These are phyloP conservation scores for Candida sp. DNA, from an alignment of 1,139 yeast genomes.

Conservation along the genomic window DNA sequence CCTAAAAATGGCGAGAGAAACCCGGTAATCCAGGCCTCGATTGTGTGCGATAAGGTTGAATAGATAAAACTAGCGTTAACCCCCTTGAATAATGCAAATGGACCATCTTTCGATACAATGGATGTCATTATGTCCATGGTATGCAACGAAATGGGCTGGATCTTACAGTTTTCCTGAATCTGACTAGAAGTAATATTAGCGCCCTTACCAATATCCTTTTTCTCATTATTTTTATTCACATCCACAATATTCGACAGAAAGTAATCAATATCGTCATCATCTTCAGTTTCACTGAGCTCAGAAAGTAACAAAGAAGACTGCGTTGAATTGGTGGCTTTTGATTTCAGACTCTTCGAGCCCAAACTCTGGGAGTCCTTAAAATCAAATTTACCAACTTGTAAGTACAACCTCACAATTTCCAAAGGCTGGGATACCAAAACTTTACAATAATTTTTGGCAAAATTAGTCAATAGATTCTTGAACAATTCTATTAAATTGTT, in stretches of 20 bases:
- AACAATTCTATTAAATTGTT: constrained; percentile 54
- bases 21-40: constrained; percentile 93
- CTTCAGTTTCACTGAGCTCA: constrained; percentile 19
- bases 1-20: constrained; percentile 79
- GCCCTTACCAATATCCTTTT: too few species aligned
- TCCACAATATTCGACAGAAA: constrained; percentile 34
- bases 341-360: constrained; percentile 7
- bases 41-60: constrained; percentile 69
- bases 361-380: constrained; percentile 10
- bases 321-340: constrained; percentile 4
- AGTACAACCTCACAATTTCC: constrained; percentile 73
- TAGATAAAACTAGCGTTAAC: constrained; percentile 81
- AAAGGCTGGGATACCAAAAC: constrained; percentile 81
- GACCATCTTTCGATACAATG: constrained; percentile 73
- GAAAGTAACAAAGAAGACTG: constrained; percentile 9
- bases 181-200: constrained; percentile 5
- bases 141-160: constrained; percentile 62
- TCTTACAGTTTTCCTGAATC: constrained; percentile 19
- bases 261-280: constrained; percentile 55
- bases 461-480: constrained; percentile 53
- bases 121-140: constrained; percentile 72
- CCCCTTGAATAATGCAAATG: constrained; percentile 82
- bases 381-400: constrained; percentile 73
- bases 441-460: constrained; percentile 64
- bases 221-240: constrained; percentile 13